Evolutionary conservation across 106 monocot species (phyloP).

Genomic region (Xerophyta viscosa): DNA sequence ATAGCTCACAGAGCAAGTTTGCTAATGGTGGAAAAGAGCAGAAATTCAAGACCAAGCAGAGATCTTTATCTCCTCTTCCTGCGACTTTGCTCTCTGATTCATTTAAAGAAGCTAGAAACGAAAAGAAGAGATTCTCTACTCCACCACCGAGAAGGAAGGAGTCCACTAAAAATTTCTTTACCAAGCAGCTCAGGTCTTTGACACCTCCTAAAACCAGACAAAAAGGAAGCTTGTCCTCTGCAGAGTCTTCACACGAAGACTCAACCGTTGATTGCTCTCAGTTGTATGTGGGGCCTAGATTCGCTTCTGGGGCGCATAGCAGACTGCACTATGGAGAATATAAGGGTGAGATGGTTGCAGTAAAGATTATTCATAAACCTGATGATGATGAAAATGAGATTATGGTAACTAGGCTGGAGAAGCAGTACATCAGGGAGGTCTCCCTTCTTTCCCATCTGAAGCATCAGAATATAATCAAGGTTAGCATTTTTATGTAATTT

Average conservation of each 20-base stretch:
- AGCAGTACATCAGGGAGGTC: conserved; percentile 79
- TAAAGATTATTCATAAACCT: conserved; percentile 72
- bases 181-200: no score
- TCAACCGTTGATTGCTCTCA: conserved; percentile 59
- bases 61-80: conserved; percentile 28
- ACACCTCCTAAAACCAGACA: no score
- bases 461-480: conserved; percentile 87
- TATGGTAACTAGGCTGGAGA: conserved; percentile 48
- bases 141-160: no score
- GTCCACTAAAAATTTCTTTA: no score
- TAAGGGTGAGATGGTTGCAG: conserved; percentile 60
- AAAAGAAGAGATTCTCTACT: no score
- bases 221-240: no score
- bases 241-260: no score
- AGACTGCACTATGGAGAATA: conserved; percentile 76
- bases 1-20: not conserved
- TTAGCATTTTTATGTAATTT: conserved; percentile 13
- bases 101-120: conserved; percentile 42
- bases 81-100: conserved; percentile 23
- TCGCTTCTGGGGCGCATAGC: conserved; percentile 82
- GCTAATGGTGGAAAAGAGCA: not conserved
- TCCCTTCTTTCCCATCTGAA: conserved; percentile 56
- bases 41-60: conserved; percentile 22
- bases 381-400: conserved; percentile 50
- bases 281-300: conserved; percentile 63